Conservation (phyloP, 140 eudicot genomes). For the Oenanthe javanica region DNA sequence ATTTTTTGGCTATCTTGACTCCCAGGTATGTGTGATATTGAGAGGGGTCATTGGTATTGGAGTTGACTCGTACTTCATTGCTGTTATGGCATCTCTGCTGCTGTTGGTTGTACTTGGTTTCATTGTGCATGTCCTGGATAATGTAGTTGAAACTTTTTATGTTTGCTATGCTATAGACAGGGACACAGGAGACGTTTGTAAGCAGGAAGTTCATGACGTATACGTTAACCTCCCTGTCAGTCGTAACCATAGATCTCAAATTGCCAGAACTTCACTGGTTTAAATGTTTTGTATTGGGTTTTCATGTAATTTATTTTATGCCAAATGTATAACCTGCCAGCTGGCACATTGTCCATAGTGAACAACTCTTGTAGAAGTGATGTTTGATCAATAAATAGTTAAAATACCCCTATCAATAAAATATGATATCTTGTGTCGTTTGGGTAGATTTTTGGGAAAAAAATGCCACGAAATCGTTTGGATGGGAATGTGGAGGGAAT, state of each 20-base stretch:
- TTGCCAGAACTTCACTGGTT: slow-evolving; percentile 45
- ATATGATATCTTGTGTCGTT: too few species aligned
- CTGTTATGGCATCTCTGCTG: slow-evolving; percentile 56
- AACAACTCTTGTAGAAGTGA: neutral
- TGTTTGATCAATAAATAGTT: neutral
- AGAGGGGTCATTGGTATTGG: slow-evolving; percentile 46
- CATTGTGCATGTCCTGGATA: slow-evolving; percentile 59
- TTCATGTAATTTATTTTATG: neutral
- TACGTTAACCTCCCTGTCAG: slow-evolving; percentile 82
- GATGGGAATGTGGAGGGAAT: too few species aligned
- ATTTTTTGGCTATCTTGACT: neutral
- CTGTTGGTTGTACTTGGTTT: slow-evolving; percentile 60
- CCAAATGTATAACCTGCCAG: neutral
- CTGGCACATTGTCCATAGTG: neutral
- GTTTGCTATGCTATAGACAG: slow-evolving; percentile 68
- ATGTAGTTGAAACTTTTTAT: slow-evolving; percentile 80
- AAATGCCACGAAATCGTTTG: too few species aligned
- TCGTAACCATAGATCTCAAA: slow-evolving; percentile 46
- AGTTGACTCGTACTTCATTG: slow-evolving; percentile 56
- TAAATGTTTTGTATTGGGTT: neutral
- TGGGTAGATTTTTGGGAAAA: slow-evolving; percentile 29
- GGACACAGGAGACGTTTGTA: slow-evolving; percentile 70
- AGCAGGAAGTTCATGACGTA: slow-evolving; percentile 80
- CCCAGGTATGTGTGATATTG: slow-evolving; percentile 72
- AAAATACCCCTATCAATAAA: neutral